phyloP scores from a whole-genome alignment of 2,329 filamentous ascomycete genomes.

The Sporothrix protearum region DNA sequence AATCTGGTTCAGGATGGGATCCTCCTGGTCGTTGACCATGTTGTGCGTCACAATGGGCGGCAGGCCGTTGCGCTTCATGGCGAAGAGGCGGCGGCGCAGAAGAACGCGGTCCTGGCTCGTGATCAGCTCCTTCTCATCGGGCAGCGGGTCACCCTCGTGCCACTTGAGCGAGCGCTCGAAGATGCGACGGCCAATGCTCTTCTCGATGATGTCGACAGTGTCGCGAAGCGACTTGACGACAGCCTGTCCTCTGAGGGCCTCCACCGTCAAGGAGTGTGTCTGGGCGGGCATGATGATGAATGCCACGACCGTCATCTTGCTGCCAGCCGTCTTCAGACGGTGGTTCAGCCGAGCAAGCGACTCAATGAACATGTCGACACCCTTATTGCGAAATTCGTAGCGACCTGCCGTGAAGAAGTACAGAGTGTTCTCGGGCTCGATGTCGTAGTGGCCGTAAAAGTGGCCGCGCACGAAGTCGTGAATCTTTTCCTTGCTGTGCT shows the following conservation, averaged over 20 bases:
- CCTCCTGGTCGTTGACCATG: conserved; percentile 91
- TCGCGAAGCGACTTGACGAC: conserved; percentile 95
- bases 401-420: conserved; percentile 97
- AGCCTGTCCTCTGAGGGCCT: conserved; percentile 92
- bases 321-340: conserved; percentile 76
- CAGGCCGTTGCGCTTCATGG: conserved; percentile 87
- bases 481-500: conserved; percentile 95
- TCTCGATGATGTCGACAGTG: conserved; percentile 88
- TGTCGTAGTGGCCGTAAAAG: conserved; percentile 98
- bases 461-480: conserved; percentile 97
- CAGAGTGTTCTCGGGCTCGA: conserved; percentile 91
- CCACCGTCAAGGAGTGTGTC: conserved; percentile 89
- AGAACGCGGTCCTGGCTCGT: conserved; percentile 89
- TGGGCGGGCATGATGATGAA: conserved; percentile 99
- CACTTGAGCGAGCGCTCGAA: conserved; percentile 93
- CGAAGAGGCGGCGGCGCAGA: conserved; percentile 84
- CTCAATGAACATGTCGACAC: conserved; percentile 99
- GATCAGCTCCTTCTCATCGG: conserved; percentile 95
- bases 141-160: conserved; percentile 90
- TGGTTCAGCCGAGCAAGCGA: conserved; percentile 92
- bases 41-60: conserved; percentile 98
- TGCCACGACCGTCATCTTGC: conserved; percentile 90
- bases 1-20: conserved; percentile 93
- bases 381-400: conserved; percentile 98
- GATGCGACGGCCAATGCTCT: conserved; percentile 85